Conservation (phyloP, 228 moss, liverwort and hornwort genomes). For the Sphagnum magellanicum region DNA sequence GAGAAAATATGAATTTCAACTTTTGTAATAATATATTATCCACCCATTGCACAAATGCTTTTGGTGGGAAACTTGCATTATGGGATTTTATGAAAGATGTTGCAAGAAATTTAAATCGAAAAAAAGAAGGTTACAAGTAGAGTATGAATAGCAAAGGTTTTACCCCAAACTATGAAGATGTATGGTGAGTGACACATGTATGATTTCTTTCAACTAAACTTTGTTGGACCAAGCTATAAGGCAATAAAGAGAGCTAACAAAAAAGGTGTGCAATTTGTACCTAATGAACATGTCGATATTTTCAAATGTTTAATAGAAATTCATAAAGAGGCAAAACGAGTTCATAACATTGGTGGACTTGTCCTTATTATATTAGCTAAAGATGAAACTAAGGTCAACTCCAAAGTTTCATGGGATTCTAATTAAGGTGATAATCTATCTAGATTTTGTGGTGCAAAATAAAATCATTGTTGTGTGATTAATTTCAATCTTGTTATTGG, state of each 20-base stretch:
- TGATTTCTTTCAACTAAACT: slow-evolving; percentile 2
- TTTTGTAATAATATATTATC: not conserved
- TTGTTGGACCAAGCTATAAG: not conserved
- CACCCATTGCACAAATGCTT: not conserved
- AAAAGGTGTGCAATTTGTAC: slow-evolving; percentile 2
- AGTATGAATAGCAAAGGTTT: slow-evolving; percentile 1
- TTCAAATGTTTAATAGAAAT: not conserved
- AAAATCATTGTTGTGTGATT: slow-evolving; percentile 1
- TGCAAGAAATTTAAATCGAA: not conserved
- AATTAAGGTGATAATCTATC: not conserved
- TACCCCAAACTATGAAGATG: slow-evolving; percentile 1
- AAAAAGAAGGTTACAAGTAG: too few species aligned
- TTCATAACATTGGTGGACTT: not conserved
- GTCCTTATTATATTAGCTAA: not conserved
- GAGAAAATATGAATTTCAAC: not conserved
- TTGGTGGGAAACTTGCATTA: not conserved
- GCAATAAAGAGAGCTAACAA: not conserved
- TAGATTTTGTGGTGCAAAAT: not conserved
- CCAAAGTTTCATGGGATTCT: not conserved
- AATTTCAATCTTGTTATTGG: not conserved
- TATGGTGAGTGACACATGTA: slow-evolving; percentile 5
- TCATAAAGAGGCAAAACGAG: not conserved
- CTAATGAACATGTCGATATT: not conserved
- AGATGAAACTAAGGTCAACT: not conserved
- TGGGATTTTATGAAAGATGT: slow-evolving; percentile 8